Percentiles rank a stretch among this genome's conserved stretches.
Conservation (phyloP, 179 eudicot species). For the Actinidia polygama region DNA sequence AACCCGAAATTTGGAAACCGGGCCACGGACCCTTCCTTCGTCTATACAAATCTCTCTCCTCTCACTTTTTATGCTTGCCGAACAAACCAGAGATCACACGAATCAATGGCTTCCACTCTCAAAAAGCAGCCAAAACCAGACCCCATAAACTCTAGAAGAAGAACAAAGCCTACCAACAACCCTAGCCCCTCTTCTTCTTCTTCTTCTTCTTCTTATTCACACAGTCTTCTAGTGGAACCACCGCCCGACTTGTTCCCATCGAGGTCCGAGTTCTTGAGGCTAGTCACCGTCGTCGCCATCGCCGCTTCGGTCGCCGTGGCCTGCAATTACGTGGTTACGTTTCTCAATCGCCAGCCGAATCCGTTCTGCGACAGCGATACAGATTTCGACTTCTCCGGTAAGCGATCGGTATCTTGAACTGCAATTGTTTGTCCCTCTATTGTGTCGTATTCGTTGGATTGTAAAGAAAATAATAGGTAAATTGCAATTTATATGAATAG, state of each 20-base stretch:
- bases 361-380: slow-evolving; percentile 67
- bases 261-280: slow-evolving; percentile 54
- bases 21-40: too few species aligned
- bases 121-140: slow-evolving; percentile 41
- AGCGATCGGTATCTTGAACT: not conserved
- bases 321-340: slow-evolving; percentile 39
- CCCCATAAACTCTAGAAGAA: slow-evolving; percentile 37
- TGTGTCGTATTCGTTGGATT: too few species aligned
- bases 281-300: slow-evolving; percentile 53
- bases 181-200: slow-evolving; percentile 19
- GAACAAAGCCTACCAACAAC: slow-evolving; percentile 15
- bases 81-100: not conserved
- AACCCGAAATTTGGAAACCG: too few species aligned
- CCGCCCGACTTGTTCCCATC: slow-evolving; percentile 63
- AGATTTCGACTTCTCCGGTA: slow-evolving; percentile 55
- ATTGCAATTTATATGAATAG: too few species aligned
- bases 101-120: slow-evolving; percentile 37
- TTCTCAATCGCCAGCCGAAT: slow-evolving; percentile 37
- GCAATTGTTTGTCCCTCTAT: not conserved
- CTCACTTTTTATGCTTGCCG: too few species aligned
- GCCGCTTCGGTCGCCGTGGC: slow-evolving; percentile 57
- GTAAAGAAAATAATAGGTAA: too few species aligned
- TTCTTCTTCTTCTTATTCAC: slow-evolving; percentile 32
- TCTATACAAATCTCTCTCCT: too few species aligned
- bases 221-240: slow-evolving; percentile 40